Evolutionary conservation across 495 filamentous ascomycete genomes (phyloP), one percentile per base, ranked within the genome.

Genomic region (Copromyces sp.): DNA sequence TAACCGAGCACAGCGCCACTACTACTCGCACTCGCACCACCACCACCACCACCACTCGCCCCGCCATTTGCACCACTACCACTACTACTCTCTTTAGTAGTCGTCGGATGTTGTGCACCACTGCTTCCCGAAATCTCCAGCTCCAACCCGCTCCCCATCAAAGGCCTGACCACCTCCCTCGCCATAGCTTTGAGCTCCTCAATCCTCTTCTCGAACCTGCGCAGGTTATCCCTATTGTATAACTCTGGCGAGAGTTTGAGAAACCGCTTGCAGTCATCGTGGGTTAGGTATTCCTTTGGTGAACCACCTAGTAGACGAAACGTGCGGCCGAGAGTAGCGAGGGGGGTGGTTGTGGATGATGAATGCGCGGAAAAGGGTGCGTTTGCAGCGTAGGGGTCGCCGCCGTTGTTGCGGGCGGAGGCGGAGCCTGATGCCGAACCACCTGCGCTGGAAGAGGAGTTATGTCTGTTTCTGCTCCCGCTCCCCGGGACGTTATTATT

Each of bases 201-300:
- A 76, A 97, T 87, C 45, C 92, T 86, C 79, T 90, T 89, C 84
- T 97, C 94, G 73, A 97, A 96, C 72, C 91, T 89, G 39, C 24
- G 24, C 24, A 97, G 78, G 29, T 89, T 92, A 12, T 97, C 94
- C 14, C 94, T 84, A 24, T 82, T 76, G 81, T 92, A 88, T 85
- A 94, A 20, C 9, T 91, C 93, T 38, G 83, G 91, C 74, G 82
- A 89, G 24, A 94, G 82, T 76, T 94, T 94, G 39, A 97, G 85
- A 71, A 97, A 97, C 37, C 89, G 88, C 80, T 97, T 97, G 75
- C 94, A 89, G 75, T 97, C 94, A 75, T 96, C 94, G 77, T 94
- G 93, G 3, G 85, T 78, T 0, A 97, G 88, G 78, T 97, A 97
- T 7, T 86, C 84, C 32, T 85, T 80, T 0, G 86, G 82, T 0